Percentiles rank a stretch among this genome's conserved stretches.
Evolutionary conservation across 768 basidiomycete genomes (phyloP).

Genomic region (Tylopilus subfusipes): DNA sequence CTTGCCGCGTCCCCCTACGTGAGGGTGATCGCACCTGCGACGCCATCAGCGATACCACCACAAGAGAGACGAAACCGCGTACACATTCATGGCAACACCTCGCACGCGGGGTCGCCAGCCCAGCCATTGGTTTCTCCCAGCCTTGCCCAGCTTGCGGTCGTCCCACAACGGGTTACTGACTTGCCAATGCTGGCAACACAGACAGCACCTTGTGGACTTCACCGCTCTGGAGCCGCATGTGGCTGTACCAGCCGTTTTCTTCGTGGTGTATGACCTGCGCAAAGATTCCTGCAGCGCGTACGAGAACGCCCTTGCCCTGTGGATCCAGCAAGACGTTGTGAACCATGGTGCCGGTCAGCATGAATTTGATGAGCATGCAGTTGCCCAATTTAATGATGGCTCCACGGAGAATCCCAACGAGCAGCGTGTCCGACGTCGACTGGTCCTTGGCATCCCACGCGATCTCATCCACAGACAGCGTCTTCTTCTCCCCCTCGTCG

Average conservation of each 20-base stretch:
- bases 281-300: slow-evolving; percentile 85
- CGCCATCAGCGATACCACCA: slow-evolving; percentile 5
- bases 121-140: slow-evolving; percentile 84
- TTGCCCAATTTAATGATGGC: slow-evolving; percentile 87
- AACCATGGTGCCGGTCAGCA: slow-evolving; percentile 86
- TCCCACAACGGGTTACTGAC: slow-evolving; percentile 90
- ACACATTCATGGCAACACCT: slow-evolving; percentile 98
- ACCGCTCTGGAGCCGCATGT: slow-evolving; percentile 85
- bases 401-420: slow-evolving; percentile 79
- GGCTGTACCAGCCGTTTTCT: slow-evolving; percentile 67
- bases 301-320: slow-evolving; percentile 73
- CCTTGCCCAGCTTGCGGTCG: slow-evolving; percentile 82
- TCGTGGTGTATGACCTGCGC: slow-evolving; percentile 81
- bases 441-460: slow-evolving; percentile 24
- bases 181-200: slow-evolving; percentile 88
- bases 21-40: slow-evolving; percentile 85
- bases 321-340: slow-evolving; percentile 81
- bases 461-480: slow-evolving; percentile 18
- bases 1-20: slow-evolving; percentile 98
- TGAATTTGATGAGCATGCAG: slow-evolving; percentile 85
- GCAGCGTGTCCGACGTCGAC: slow-evolving; percentile 58
- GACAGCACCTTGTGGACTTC: slow-evolving; percentile 85
- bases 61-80: slow-evolving; percentile 28
- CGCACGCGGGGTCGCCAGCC: slow-evolving; percentile 82
- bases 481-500: slow-evolving; percentile 5